A percentile compares a stretch with the other conserved stretches of the same genome.
phyloP scores from a whole-genome alignment of 805 yeast genomes.

The Cyberlindnera japonica region DNA sequence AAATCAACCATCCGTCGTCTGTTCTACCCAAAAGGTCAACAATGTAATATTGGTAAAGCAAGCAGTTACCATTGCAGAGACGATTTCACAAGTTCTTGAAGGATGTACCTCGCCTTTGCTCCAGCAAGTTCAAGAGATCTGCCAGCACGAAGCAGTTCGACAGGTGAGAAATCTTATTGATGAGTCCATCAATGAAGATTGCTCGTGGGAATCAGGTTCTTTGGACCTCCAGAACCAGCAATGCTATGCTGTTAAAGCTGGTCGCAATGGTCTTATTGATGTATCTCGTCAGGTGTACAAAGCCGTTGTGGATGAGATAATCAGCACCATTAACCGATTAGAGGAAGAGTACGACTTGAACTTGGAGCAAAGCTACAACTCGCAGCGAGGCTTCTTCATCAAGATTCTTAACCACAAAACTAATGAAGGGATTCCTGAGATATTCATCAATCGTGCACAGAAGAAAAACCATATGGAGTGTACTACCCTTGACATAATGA shows the following conservation, averaged over 20 bases:
- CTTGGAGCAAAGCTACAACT: constrained; percentile 34
- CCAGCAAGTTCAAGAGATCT: constrained; percentile 29
- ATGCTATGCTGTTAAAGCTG: constrained; percentile 42
- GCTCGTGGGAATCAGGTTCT: constrained; percentile 37
- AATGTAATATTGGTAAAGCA: constrained; percentile 39
- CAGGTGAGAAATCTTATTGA: constrained; percentile 28
- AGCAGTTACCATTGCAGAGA: constrained; percentile 26
- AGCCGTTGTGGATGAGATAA: constrained; percentile 34
- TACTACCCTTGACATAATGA: constrained; percentile 37
- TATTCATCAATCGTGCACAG: constrained; percentile 32
- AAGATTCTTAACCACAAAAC: constrained; percentile 26
- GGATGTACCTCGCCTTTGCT: constrained; percentile 19
- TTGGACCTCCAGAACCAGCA: constrained; percentile 42
- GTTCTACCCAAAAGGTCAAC: constrained; percentile 37
- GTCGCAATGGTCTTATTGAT: constrained; percentile 43
- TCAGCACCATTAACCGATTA: constrained; percentile 26
- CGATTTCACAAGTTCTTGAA: constrained; percentile 18
- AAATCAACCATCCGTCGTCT: constrained; percentile 23
- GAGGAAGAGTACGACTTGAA: constrained; percentile 24
- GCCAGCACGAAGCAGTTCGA: constrained; percentile 24
- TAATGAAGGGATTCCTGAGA: constrained; percentile 28
- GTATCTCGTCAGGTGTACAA: constrained; percentile 41
- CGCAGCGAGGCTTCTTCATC: constrained; percentile 36
- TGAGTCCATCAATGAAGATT: constrained; percentile 38
- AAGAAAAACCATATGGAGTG: constrained; percentile 36